Conservation (phyloP, 345 rosid species). For the Eucalyptus tenuipes region DNA sequence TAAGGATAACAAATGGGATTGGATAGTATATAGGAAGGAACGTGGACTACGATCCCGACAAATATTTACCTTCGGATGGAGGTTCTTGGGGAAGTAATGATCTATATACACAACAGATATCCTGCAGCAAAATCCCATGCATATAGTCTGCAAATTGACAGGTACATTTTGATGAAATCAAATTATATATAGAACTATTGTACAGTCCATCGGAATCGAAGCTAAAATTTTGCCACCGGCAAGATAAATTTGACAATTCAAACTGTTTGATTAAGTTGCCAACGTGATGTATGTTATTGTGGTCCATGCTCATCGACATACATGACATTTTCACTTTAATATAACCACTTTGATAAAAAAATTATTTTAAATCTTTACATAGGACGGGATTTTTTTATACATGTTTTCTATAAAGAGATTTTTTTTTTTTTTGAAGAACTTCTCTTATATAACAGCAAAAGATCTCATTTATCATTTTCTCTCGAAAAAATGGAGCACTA, state of each 20-base stretch:
- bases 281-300: background rate
- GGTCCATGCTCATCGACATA: background rate
- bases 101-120: background rate
- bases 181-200: background rate
- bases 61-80: background rate
- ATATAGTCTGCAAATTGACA: background rate
- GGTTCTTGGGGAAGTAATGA: background rate
- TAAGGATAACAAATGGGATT: background rate
- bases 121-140: background rate
- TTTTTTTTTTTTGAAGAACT: background rate
- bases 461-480: background rate
- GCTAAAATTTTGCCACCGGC: fast-evolving
- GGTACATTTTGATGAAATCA: background rate
- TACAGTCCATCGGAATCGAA: background rate
- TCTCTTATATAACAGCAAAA: background rate
- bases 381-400: background rate
- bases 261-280: background rate
- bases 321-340: background rate
- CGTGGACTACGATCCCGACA: background rate
- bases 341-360: background rate
- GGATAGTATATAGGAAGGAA: background rate
- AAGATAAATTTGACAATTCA: background rate
- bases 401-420: background rate
- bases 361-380: background rate
- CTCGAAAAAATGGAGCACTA: background rate